Evolutionary conservation across 495 filamentous ascomycete species (phyloP).

Genomic region (Penicillium canescens): DNA sequence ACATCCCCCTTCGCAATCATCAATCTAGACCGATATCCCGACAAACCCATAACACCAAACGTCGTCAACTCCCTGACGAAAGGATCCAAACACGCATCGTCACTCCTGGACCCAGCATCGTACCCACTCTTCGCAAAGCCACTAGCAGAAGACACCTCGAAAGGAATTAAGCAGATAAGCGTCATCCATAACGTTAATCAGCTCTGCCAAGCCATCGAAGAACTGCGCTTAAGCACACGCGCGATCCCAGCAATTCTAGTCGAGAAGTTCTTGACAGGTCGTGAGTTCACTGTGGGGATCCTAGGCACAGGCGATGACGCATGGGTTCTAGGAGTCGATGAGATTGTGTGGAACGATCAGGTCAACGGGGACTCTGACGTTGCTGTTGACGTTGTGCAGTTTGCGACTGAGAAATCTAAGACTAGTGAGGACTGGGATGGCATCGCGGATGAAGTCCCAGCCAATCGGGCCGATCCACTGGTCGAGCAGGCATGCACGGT

Average conservation of each 20-base stretch:
- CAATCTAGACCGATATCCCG: not conserved
- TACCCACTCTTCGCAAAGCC: constrained; percentile 24
- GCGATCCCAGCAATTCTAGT: constrained; percentile 21
- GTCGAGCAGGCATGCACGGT: constrained; percentile 1
- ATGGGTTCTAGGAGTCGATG: not conserved
- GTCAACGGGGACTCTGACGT: not conserved
- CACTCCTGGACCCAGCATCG: not conserved
- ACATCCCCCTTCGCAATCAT: constrained; percentile 19
- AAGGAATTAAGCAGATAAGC: constrained; percentile 15
- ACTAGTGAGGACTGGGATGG: constrained; percentile 1
- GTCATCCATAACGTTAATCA: constrained; percentile 17
- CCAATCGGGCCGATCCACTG: constrained; percentile 10
- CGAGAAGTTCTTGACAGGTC: constrained; percentile 22
- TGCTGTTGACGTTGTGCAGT: not conserved
- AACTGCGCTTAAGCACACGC: not conserved
- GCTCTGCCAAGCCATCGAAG: constrained; percentile 3
- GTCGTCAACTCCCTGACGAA: not conserved
- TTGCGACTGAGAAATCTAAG: not conserved
- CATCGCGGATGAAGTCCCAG: constrained; percentile 16
- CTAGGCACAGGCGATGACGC: constrained; percentile 19
- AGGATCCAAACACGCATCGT: not conserved
- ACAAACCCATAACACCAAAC: not conserved
- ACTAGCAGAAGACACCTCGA: constrained; percentile 16
- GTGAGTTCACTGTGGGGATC: constrained; percentile 27
- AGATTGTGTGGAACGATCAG: not conserved